A percentile compares a stretch with the other conserved stretches of the same genome.
phyloP scores from a whole-genome alignment of 192 early-diverging fungal species.

The Oehlia diaphana region DNA sequence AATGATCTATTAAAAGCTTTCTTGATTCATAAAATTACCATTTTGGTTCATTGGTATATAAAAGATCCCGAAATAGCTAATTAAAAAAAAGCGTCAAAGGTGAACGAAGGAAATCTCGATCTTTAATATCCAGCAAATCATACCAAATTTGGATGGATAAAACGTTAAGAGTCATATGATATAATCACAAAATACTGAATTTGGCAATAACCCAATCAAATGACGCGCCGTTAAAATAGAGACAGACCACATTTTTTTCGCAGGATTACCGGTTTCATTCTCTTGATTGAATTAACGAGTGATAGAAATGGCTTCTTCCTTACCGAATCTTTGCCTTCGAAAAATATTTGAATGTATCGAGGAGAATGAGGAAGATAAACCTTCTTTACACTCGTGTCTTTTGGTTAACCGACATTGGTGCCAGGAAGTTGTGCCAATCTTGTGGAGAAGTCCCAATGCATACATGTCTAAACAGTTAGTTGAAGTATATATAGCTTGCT shows the following conservation, averaged over 20 bases:
- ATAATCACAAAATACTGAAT: not conserved
- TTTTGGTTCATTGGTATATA: not conserved
- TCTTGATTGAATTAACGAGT: not conserved
- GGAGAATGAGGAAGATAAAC: slow-evolving; percentile 5
- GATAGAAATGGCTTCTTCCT: slow-evolving; percentile 15
- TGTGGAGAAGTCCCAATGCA: slow-evolving; percentile 12
- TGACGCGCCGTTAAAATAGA: not conserved
- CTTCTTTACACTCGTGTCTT: slow-evolving; percentile 18
- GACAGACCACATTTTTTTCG: not conserved
- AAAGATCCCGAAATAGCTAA: not conserved
- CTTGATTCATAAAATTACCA: not conserved
- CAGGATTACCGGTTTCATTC: not conserved
- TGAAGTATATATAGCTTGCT: slow-evolving; percentile 14
- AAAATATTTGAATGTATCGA: slow-evolving; percentile 16
- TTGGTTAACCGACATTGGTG: slow-evolving; percentile 23
- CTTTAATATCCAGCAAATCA: not conserved
- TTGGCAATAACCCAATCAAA: not conserved
- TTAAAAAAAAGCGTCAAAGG: not conserved
- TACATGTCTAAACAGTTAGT: slow-evolving; percentile 21
- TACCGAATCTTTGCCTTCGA: slow-evolving; percentile 17
- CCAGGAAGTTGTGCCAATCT: slow-evolving; percentile 17
- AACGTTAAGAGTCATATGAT: not conserved
- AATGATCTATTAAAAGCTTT: not conserved
- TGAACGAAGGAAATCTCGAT: too few species aligned
- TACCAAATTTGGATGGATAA: not conserved